phyloP scores from a whole-genome alignment of 2,329 filamentous ascomycete species.

The Colletotrichum magnum region DNA sequence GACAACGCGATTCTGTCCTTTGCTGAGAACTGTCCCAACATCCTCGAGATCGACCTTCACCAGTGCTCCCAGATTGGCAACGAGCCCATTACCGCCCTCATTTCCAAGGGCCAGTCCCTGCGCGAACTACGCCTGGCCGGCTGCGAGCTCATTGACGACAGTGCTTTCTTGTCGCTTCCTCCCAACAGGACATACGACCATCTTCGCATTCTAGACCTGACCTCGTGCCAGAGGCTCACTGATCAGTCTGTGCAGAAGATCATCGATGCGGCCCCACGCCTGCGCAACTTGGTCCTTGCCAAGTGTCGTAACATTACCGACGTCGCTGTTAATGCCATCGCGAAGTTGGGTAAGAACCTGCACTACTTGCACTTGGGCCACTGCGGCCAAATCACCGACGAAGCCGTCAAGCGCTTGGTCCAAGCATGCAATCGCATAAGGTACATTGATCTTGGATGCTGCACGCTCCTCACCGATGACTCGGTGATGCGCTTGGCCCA shows the following conservation, averaged over 20 bases:
- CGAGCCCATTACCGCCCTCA: constrained; percentile 83
- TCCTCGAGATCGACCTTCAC: constrained; percentile 96
- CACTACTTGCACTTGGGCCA: constrained; percentile 98
- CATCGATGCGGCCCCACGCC: constrained; percentile 85
- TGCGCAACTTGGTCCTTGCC: constrained; percentile 92
- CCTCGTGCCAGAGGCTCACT: constrained; percentile 86
- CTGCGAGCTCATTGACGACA: constrained; percentile 87
- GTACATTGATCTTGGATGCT: constrained; percentile 98
- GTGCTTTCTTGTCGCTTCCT: constrained; percentile 87
- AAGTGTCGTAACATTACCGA: constrained; percentile 97
- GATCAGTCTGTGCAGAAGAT: constrained; percentile 92
- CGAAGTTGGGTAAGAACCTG: constrained; percentile 91
- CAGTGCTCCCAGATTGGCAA: constrained; percentile 87
- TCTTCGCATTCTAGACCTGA: constrained; percentile 92
- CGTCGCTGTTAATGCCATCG: constrained; percentile 87
- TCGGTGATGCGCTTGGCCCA: constrained; percentile 88
- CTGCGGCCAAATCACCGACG: constrained; percentile 91
- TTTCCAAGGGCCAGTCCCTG: constrained; percentile 84
- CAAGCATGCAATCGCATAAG: constrained; percentile 91
- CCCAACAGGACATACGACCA: constrained; percentile 81
- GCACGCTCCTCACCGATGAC: constrained; percentile 86
- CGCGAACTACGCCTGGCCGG: constrained; percentile 90
- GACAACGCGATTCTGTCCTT: constrained; percentile 88
- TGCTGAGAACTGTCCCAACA: constrained; percentile 88
- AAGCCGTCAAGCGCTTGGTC: constrained; percentile 87